Evolutionary conservation across 805 yeast species (phyloP).

Genomic region (Candida sonorensis): DNA sequence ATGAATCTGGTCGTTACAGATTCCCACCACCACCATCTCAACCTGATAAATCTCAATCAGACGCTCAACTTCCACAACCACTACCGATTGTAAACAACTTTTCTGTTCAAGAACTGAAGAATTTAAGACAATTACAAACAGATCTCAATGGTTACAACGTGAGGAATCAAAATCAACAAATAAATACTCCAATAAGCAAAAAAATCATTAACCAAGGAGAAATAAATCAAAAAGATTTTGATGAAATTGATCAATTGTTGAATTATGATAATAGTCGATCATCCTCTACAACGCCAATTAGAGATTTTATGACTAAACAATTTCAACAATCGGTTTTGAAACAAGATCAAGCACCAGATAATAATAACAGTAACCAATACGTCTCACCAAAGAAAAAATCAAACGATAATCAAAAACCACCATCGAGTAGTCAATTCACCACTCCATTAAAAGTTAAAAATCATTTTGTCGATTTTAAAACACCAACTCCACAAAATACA

Average conservation of each 20-base stretch:
- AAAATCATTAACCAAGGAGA: neutral
- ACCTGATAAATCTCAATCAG: too few relatives aligned
- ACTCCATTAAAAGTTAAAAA: slow-evolving; percentile 25
- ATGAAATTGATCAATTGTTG: slow-evolving; percentile 3
- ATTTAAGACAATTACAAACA: slow-evolving; percentile 14
- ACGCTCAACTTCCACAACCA: too few relatives aligned
- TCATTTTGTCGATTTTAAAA: slow-evolving; percentile 16
- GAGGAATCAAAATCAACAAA: neutral
- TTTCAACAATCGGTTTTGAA: slow-evolving; percentile 1
- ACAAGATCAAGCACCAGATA: too few relatives aligned
- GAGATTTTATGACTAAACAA: slow-evolving; percentile 25
- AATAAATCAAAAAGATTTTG: neutral
- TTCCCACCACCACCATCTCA: slow-evolving; percentile 38
- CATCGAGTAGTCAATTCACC: neutral
- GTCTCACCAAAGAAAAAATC: too few relatives aligned
- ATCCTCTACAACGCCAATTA: slow-evolving; percentile 29
- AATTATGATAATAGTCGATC: slow-evolving; percentile 1
- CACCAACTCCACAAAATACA: slow-evolving; percentile 24
- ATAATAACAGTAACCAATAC: too few relatives aligned
- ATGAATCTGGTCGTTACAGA: slow-evolving; percentile 43
- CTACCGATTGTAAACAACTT: slow-evolving; percentile 23
- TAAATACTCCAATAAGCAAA: neutral
- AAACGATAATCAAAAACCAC: too few relatives aligned
- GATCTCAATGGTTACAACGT: slow-evolving; percentile 6
- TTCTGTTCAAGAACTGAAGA: slow-evolving; percentile 37